A percentile compares a stretch with the other conserved stretches of the same genome.
Evolutionary conservation across 2,329 filamentous ascomycete genomes (phyloP).

Genomic region (Ophiocordyceps robertsii): DNA sequence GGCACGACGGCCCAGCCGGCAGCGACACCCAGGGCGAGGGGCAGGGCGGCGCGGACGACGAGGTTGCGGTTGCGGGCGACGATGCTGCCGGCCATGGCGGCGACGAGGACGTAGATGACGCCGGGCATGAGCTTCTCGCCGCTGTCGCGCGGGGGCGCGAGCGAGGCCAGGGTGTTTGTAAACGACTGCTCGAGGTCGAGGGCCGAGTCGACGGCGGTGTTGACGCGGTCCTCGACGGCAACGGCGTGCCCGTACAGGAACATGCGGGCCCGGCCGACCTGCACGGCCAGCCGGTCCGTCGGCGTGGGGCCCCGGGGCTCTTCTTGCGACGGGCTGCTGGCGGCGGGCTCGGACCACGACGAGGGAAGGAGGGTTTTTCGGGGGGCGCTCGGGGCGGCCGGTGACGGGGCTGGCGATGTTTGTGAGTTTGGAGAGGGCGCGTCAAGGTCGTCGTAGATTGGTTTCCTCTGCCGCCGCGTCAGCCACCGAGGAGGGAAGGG

Average conservation of each 20-base stretch:
- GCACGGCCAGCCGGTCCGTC: conserved; percentile 74
- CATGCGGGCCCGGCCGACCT: conserved; percentile 70
- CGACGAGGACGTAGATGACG: conserved; percentile 80
- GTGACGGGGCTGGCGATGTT: background rate
- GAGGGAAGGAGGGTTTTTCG: background rate
- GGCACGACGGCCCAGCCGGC: conserved; percentile 79
- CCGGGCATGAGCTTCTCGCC: conserved; percentile 86
- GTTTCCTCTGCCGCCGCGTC: conserved; percentile 34
- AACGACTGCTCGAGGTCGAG: conserved; percentile 82
- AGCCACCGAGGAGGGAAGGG: background rate
- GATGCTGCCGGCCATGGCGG: conserved; percentile 90
- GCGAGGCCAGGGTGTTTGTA: conserved; percentile 74
- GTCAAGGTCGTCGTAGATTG: conserved; percentile 69
- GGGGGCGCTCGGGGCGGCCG: background rate
- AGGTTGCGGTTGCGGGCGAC: conserved; percentile 79
- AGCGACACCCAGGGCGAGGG: conserved; percentile 66
- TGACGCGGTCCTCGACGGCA: conserved; percentile 67
- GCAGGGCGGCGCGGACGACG: conserved; percentile 62
- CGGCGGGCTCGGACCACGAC: background rate
- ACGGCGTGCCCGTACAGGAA: conserved; percentile 67
- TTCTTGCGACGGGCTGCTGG: conserved; percentile 13
- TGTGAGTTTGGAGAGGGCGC: conserved; percentile 13
- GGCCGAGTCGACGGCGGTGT: conserved; percentile 64
- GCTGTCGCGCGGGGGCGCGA: conserved; percentile 74
- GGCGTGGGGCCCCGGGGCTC: conserved; percentile 50